phyloP scores from a whole-genome alignment of 805 yeast genomes.

The Spathaspora arborariae region DNA sequence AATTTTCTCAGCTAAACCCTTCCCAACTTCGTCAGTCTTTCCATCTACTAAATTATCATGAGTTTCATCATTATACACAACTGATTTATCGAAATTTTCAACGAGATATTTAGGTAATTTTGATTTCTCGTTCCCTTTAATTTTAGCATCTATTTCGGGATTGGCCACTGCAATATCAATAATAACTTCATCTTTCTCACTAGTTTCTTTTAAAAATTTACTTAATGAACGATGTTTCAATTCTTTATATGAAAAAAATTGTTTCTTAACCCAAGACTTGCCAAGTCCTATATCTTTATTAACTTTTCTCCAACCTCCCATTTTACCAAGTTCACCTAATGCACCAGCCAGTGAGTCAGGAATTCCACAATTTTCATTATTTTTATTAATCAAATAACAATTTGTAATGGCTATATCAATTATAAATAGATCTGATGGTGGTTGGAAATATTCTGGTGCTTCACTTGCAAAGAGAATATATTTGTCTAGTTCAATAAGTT shows the following conservation, averaged over 20 bases:
- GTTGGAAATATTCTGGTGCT: constrained; percentile 40
- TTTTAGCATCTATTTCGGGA: constrained; percentile 25
- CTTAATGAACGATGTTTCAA: constrained; percentile 18
- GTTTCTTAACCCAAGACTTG: constrained; percentile 38
- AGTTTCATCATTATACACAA: constrained; percentile 26
- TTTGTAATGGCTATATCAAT: constrained; percentile 39
- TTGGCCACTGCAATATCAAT: constrained; percentile 37
- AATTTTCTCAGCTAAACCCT: constrained; percentile 1
- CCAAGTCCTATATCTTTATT: constrained; percentile 48
- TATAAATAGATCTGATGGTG: constrained; percentile 33
- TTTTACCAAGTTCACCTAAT: constrained; percentile 19
- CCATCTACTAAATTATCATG: constrained; percentile 12
- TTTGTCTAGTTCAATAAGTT: constrained; percentile 23
- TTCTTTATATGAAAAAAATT: constrained; percentile 35
- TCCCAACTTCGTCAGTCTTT: constrained; percentile 6
- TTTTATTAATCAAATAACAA: constrained; percentile 21
- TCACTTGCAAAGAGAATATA: constrained; percentile 21
- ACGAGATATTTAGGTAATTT: constrained; percentile 26
- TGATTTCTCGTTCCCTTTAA: constrained; percentile 34
- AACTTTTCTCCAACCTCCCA: constrained; percentile 39
- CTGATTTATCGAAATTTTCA: constrained; percentile 22
- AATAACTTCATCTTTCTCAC: constrained; percentile 23
- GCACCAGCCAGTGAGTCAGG: constrained; percentile 21
- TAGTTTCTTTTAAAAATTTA: constrained; percentile 6
- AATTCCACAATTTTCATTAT: constrained; percentile 21